These are phyloP conservation scores for Lactifluus volemus DNA, from an alignment of 768 basidiomycete species.

Conservation along the genomic window DNA sequence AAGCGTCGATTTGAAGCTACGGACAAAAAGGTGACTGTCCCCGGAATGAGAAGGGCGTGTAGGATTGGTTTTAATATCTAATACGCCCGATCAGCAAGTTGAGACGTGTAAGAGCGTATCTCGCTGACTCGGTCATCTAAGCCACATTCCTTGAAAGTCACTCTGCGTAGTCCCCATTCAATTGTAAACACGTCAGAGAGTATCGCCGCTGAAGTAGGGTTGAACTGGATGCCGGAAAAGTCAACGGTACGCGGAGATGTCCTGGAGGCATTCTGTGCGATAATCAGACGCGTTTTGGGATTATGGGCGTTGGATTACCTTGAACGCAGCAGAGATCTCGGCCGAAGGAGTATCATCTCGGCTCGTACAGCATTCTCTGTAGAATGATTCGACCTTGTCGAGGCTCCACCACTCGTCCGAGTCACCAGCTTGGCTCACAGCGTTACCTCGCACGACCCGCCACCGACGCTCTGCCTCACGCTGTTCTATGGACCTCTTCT, in stretches of 20 bases:
- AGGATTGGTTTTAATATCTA: conserved; percentile 83
- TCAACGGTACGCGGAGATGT: conserved; percentile 64
- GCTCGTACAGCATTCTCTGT: conserved; percentile 74
- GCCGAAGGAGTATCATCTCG: conserved; percentile 64
- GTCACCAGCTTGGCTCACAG: conserved; percentile 24
- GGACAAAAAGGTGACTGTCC: conserved; percentile 71
- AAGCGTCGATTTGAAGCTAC: conserved; percentile 81
- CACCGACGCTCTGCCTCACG: conserved; percentile 60
- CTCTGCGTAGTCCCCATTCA: conserved; percentile 86
- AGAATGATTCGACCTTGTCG: conserved; percentile 78
- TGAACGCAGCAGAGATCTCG: conserved; percentile 59
- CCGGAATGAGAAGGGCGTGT: conserved; percentile 81
- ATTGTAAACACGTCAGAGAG: conserved; percentile 87
- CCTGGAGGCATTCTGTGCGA: conserved; percentile 39
- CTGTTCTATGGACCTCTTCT: conserved; percentile 73
- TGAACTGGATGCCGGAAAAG: conserved; percentile 73
- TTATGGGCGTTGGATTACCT: conserved; percentile 33
- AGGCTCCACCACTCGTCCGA: conserved; percentile 74
- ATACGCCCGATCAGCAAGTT: conserved; percentile 3
- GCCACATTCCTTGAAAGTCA: conserved; percentile 81
- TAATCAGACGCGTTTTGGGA: conserved; percentile 1
- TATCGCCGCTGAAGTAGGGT: conserved; percentile 58
- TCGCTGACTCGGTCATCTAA: conserved; percentile 67
- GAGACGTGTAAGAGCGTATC: not conserved
- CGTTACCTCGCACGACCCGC: conserved; percentile 54